Percentiles rank a stretch among this genome's conserved stretches.
These are phyloP conservation scores for Glonium stellatum DNA, from an alignment of 495 filamentous ascomycete species.

Conservation along the genomic window DNA sequence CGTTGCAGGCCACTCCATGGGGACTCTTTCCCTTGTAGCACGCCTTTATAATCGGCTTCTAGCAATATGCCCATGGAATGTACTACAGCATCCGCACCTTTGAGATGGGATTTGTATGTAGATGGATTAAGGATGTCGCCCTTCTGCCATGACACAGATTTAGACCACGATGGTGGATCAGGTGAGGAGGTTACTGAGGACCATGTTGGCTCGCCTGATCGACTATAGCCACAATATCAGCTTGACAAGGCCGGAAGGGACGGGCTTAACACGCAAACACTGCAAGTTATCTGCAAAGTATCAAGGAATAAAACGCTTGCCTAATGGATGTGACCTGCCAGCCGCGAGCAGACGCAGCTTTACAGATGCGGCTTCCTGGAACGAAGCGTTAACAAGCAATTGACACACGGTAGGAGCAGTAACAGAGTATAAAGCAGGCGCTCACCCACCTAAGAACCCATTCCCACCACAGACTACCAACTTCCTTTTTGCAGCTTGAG, in stretches of 20 bases:
- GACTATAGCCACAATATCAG: conserved; percentile 42
- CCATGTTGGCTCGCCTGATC: conserved; percentile 86
- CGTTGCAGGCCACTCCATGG: conserved; percentile 64
- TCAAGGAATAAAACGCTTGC: conserved; percentile 39
- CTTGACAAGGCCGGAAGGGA: not conserved
- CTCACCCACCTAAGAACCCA: conserved; percentile 69
- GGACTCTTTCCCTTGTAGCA: conserved; percentile 72
- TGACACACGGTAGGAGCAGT: conserved; percentile 2
- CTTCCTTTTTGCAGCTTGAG: conserved; percentile 48
- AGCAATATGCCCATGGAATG: conserved; percentile 95
- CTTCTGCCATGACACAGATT: conserved; percentile 73
- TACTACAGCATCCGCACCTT: conserved; percentile 72
- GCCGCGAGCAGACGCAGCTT: conserved; percentile 68
- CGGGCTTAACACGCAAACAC: not conserved
- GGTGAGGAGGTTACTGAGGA: conserved; percentile 64
- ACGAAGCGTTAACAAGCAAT: conserved; percentile 5
- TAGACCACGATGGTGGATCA: conserved; percentile 70
- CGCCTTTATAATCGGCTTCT: conserved; percentile 95
- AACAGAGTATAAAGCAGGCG: not conserved
- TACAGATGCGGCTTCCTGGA: conserved; percentile 79
- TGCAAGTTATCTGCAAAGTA: too few species aligned
- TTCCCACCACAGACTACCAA: conserved; percentile 88
- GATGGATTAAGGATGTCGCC: conserved; percentile 78
- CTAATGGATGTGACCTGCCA: conserved; percentile 89
- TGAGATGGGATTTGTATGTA: conserved; percentile 65